Evolutionary conservation across 2,329 filamentous ascomycete species (phyloP), one percentile per base, ranked within the genome.

Genomic region (Aspergillus sp.): DNA sequence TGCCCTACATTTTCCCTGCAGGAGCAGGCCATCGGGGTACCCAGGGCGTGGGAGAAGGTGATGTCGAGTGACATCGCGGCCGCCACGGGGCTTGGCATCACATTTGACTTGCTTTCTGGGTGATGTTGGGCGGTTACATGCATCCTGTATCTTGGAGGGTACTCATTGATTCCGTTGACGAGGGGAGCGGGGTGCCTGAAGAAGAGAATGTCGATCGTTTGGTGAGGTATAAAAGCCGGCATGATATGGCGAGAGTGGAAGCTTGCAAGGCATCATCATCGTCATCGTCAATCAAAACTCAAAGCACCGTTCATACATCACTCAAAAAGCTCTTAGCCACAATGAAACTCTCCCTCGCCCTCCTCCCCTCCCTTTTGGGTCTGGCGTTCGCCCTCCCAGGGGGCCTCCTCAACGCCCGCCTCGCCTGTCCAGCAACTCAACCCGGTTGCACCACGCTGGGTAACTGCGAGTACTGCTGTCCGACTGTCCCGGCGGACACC

Each of bases 391-490:
- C 50, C 9, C 50, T 53, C 50, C 50, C 50, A 0, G 25, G 28
- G 3, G 50, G 28, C 15, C 28, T 11, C 34, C 50, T 53, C 28
- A 49, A 49, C 34, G 50, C 50, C 34, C 50, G 50, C 28, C 50
- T 53, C 7, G 50, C 50, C 28, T 53, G 50, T 23, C 50, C 50
- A 9, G 50, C 30, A 6, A 38, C 30, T 22, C 50, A 53, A 23
- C 50, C 50, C 31, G 50, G 50, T 53, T 53, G 50, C 50, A 53
- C 30, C 30, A 22, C 30, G 19, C 50, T 53, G 30, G 30, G 50
- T 7, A 23, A 34, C 50, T 53, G 50, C 22, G 50, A 53, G 19
- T 53, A 53, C 50, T 53, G 50, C 50, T 53, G 50, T n/a, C 13
- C 30, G 30, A 19, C 28, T 9, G 13, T 30, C 6, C 50, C 50